Percentiles rank a stretch among this genome's conserved stretches.
Evolutionary conservation across 192 early-diverging fungal species (phyloP).

Genomic region (Rhizoclosmatium globosum): DNA sequence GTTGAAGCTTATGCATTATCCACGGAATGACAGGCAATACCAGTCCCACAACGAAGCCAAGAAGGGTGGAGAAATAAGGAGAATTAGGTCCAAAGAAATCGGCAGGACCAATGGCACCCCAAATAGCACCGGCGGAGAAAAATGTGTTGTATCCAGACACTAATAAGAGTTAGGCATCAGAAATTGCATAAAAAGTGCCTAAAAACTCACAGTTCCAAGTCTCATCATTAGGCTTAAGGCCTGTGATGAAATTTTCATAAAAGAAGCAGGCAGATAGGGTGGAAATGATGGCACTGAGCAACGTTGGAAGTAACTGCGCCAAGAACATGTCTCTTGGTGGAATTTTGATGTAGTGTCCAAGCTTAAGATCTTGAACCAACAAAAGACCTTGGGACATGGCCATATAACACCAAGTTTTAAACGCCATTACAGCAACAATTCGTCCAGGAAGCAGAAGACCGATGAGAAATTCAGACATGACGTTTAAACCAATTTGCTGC

Average conservation of each 20-base stretch:
- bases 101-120: conserved; percentile 68
- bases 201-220: conserved; percentile 37
- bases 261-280: conserved; percentile 24
- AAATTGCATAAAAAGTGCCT: conserved; percentile 57
- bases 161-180: conserved; percentile 20
- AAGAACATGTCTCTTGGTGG: conserved; percentile 79
- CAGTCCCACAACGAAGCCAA: conserved; percentile 38
- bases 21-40: conserved; percentile 49
- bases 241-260: conserved; percentile 57
- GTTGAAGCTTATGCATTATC: conserved; percentile 50
- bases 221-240: conserved; percentile 78
- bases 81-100: conserved; percentile 60
- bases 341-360: conserved; percentile 77
- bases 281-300: conserved; percentile 66
- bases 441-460: conserved; percentile 67
- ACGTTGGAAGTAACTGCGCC: conserved; percentile 77
- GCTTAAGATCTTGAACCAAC: conserved; percentile 65
- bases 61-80: conserved; percentile 29
- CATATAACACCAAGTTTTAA: conserved; percentile 77
- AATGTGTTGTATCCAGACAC: conserved; percentile 26
- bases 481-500: conserved; percentile 62
- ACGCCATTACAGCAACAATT: conserved; percentile 71
- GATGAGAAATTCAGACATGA: conserved; percentile 69
- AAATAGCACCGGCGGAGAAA: conserved; percentile 36
- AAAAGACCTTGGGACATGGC: conserved; percentile 66